Evolutionary conservation across 768 basidiomycete genomes (phyloP), one percentile per base, ranked within the genome.

Genomic region (Wakefieldia striispora): DNA sequence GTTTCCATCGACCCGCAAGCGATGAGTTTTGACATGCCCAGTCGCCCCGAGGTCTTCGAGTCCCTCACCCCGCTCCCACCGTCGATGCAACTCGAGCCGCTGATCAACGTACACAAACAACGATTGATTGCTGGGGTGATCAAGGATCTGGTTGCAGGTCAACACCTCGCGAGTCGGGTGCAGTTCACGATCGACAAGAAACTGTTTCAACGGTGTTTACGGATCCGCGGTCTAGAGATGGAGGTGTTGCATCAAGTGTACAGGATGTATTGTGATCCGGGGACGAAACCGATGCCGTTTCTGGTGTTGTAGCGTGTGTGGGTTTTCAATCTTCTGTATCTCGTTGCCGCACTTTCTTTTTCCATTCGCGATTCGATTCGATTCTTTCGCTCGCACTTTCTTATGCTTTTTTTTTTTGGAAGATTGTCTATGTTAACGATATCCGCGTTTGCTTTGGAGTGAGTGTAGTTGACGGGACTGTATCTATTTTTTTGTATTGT

Each of bases 61-160:
- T 75, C 83, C 12, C 76, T 93, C 6, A 76, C 82, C 3, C 78
- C 84, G 8, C 79, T 92, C 4, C 91, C 90, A 0, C 62, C 81
- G 1, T 78, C 80, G n/a, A 88, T 91, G 75, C 81, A 84, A 53
- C 78, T 93, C 24, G 89, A 92, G 59, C 89, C 91, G 4, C 68
- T 93, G 50, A 89, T 93, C 70, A 93, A 91, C 62, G 85, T 93
- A 6, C 88, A 92, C 68, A 92, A 93, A 68, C 91, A 93, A 63
- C 81, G 91, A 31, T 70, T 85, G 56, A 87, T 90, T 45, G 88
- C 91, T 10, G 79, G 78, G 14, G 84, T 89, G 36, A 88, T 92
- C 71, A 90, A 91, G 65, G 77, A 80, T 7, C 70, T 92, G 47
- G 88, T 92, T 8, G 82, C 85, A 10, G 88, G 88, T 2, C 91